phyloP scores from a whole-genome alignment of 768 basidiomycete genomes.

The Pulveroboletus sp. region DNA sequence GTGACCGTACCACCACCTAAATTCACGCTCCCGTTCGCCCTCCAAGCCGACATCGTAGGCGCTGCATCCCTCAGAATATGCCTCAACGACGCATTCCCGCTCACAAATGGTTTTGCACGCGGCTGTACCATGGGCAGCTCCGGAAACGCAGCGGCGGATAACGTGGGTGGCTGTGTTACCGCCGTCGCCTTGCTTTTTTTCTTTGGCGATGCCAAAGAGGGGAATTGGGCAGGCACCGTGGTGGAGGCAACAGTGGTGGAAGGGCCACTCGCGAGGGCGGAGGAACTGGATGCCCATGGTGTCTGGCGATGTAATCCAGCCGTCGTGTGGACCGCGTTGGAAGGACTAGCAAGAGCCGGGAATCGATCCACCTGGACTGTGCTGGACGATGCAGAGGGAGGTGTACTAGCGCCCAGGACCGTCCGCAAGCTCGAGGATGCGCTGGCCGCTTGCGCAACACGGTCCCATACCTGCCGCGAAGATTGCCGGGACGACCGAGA shows the following conservation, averaged over 20 bases:
- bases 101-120: slow-evolving; percentile 42
- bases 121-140: slow-evolving; percentile 50
- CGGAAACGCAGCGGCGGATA: slow-evolving; percentile 62
- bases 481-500: slow-evolving; percentile 51
- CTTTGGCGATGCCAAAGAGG: neutral
- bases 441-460: slow-evolving; percentile 77
- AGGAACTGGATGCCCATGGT: slow-evolving; percentile 47
- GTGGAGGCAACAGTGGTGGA: neutral
- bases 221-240: neutral
- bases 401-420: slow-evolving; percentile 10
- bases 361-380: slow-evolving; percentile 22
- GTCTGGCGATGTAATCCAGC: slow-evolving; percentile 45
- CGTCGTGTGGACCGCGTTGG: neutral
- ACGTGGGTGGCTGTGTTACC: slow-evolving; percentile 32
- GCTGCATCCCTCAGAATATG: slow-evolving; percentile 44
- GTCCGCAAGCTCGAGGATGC: slow-evolving; percentile 35
- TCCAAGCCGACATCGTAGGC: slow-evolving; percentile 34
- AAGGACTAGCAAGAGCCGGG: slow-evolving; percentile 24
- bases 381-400: slow-evolving; percentile 28
- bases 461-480: slow-evolving; percentile 74
- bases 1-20: neutral
- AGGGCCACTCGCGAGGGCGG: slow-evolving; percentile 3
- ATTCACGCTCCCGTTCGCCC: neutral
- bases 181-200: slow-evolving; percentile 5
- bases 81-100: slow-evolving; percentile 62